Percentiles rank a stretch among this genome's conserved stretches.
phyloP scores from a whole-genome alignment of 345 rosid species.

The Clausena lansium region DNA sequence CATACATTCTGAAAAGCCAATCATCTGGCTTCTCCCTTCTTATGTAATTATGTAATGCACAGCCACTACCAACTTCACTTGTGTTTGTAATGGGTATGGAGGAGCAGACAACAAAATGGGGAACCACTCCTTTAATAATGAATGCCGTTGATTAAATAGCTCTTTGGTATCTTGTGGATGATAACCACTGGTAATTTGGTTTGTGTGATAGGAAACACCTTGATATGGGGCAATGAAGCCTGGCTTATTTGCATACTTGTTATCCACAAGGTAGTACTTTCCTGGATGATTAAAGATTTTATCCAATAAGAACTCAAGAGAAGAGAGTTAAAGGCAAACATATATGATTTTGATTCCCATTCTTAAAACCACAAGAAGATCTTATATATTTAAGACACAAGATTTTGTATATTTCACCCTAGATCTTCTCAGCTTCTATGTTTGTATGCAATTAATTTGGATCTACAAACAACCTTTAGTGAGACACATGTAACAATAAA shows the following conservation, averaged over 20 bases:
- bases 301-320: slow-evolving; percentile 8
- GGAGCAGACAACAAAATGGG: slow-evolving; percentile 85
- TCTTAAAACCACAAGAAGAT: background rate
- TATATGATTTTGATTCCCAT: background rate
- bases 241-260: slow-evolving; percentile 59
- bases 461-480: background rate
- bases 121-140: slow-evolving; percentile 64
- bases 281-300: slow-evolving; percentile 41
- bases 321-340: slow-evolving; percentile 1
- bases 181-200: slow-evolving; percentile 39
- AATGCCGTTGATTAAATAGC: slow-evolving; percentile 78
- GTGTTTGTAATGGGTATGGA: slow-evolving; percentile 82
- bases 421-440: background rate
- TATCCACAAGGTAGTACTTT: slow-evolving; percentile 76
- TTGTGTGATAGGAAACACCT: slow-evolving; percentile 37
- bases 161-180: slow-evolving; percentile 62
- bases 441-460: background rate
- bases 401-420: background rate
- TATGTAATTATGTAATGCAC: slow-evolving; percentile 78
- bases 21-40: slow-evolving; percentile 80
- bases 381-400: no score
- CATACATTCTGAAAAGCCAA: slow-evolving; percentile 54
- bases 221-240: slow-evolving; percentile 76
- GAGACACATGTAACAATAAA: background rate
- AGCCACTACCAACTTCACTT: slow-evolving; percentile 83